Conservation (phyloP, 345 rosid species). For the Physaria fendleri region DNA sequence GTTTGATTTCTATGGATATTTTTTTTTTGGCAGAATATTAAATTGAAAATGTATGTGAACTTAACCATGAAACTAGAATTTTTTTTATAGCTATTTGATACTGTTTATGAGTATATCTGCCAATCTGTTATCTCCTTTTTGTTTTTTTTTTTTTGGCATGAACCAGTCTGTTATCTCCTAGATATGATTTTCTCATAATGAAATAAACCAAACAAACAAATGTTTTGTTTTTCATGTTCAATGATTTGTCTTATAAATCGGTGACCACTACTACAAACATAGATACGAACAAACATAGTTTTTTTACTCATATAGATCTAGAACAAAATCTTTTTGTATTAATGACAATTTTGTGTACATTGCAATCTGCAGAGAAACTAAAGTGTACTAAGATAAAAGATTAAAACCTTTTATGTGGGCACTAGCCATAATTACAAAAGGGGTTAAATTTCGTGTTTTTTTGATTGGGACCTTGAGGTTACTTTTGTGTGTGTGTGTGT, state of each 20-base stretch:
- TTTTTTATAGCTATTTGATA: too few relatives aligned
- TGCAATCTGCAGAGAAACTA: constrained; percentile 4
- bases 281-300: constrained; percentile 18
- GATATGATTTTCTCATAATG: too few relatives aligned
- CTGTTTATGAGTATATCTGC: too few relatives aligned
- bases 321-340: constrained; percentile 16
- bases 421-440: too few relatives aligned
- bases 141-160: too few relatives aligned
- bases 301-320: constrained; percentile 27
- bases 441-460: not conserved
- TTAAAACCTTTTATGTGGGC: not conserved
- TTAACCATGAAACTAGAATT: not conserved
- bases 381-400: not conserved
- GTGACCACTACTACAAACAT: constrained; percentile 12
- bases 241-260: constrained; percentile 7
- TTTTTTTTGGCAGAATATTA: not conserved
- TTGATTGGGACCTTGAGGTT: not conserved
- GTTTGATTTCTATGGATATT: not conserved
- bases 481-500: too few relatives aligned
- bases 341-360: not conserved
- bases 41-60: not conserved
- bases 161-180: too few relatives aligned
- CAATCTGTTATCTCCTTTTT: not conserved
- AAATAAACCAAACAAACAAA: too few relatives aligned
- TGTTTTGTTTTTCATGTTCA: too few relatives aligned